Evolutionary conservation across 768 basidiomycete species (phyloP).

Genomic region (Agaricus blazei): DNA sequence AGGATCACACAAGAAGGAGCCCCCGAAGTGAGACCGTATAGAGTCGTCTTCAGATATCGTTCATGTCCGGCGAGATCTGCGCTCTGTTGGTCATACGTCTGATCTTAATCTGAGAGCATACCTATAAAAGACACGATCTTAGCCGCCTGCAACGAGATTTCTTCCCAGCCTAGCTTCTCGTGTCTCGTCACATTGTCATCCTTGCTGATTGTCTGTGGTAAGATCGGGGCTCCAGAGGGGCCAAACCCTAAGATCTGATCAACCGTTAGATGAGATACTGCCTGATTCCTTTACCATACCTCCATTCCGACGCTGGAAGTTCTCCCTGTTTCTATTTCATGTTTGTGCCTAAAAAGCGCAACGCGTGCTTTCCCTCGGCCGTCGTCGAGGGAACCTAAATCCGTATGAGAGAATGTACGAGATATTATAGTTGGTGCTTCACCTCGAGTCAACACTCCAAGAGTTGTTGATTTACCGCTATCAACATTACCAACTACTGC

Average conservation of each 20-base stretch:
- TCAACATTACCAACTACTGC: conserved; percentile 96
- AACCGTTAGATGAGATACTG: background rate
- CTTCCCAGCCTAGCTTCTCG: conserved; percentile 94
- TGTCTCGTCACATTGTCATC: conserved; percentile 65
- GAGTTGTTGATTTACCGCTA: conserved; percentile 90
- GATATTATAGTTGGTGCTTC: conserved; percentile 16
- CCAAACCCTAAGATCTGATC: conserved; percentile 84
- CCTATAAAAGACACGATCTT: conserved; percentile 96
- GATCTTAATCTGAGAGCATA: conserved; percentile 20
- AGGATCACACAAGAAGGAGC: conserved; percentile 89
- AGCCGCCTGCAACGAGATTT: conserved; percentile 81
- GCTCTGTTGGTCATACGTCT: background rate
- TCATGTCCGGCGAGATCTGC: conserved; percentile 95
- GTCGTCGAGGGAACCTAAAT: conserved; percentile 68
- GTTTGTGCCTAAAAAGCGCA: conserved; percentile 91
- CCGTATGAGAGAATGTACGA: background rate
- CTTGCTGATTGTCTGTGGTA: conserved; percentile 57
- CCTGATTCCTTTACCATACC: conserved; percentile 34
- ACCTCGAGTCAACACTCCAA: conserved; percentile 95
- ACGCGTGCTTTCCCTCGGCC: conserved; percentile 81
- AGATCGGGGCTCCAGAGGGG: conserved; percentile 68
- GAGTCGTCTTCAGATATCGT: conserved; percentile 85
- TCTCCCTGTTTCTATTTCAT: conserved; percentile 93
- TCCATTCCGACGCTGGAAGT: conserved; percentile 98
- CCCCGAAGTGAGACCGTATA: conserved; percentile 93